Base-by-base conservation (phyloP, 495 filamentous ascomycete species). In the Hypoxylon intermedium region DNA sequence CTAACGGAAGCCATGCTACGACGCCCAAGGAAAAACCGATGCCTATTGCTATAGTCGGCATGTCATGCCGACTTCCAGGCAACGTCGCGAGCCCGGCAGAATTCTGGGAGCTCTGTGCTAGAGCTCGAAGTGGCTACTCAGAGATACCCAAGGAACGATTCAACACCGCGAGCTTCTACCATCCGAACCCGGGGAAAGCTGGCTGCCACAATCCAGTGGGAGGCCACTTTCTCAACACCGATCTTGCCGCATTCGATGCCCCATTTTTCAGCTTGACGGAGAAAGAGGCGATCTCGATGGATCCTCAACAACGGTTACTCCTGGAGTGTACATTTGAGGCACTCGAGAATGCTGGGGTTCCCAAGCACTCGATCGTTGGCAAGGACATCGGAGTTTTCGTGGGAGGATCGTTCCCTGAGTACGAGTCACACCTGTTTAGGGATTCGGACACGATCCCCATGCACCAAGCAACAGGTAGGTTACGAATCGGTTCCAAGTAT, bases 321-420 rank as follows among this genome's bases (percentile, higher is more conserved):
- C 78, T 96, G 9, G 84, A 90, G 31, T 93, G 88, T 48, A 90
- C 90, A 1, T 96, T 92, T 63, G 90, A 93, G 62, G 92, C 92
- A 0, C 79, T 96, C 3, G 91, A 96, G 69, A 91, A 89, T 80
- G 88, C 90, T n/a, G 91, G 91, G 0, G 88, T 92, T 59, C 84
- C 88, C 30, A 92, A 91, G 2, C 87, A 91, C 2, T 85, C 83
- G 5, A 88, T 91, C 6, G 86, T 77, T 60, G 84, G 89, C 13
- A 84, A 90, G 72, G 80, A 91, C 5, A 85, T 93, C 31, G 91
- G 91, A 15, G 89, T 90, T 11, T 96, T 92, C 72, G 87, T 93
- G 60, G 91, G 91, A 31, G 90, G 90, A 65, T 91, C 89, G 2
- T 91, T 89, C 68, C 88, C 91, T 31, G 91, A 96, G 61, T 94